A percentile compares a stretch with the other conserved stretches of the same genome.
Evolutionary conservation across 441 rosid genomes (phyloP).

Genomic region (Populus trichocarpa): DNA sequence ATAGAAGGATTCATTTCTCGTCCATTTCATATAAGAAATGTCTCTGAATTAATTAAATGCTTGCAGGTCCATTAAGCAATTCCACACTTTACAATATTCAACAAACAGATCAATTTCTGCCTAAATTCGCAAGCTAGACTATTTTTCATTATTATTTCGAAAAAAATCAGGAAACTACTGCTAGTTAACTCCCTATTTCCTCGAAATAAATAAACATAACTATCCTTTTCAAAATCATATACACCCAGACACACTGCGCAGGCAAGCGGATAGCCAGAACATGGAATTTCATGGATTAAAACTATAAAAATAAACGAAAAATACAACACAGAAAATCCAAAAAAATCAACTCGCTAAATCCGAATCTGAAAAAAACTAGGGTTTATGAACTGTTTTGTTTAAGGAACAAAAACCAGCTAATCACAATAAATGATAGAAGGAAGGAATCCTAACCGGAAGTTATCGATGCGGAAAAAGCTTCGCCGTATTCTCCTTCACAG

Average conservation of each 20-base stretch:
- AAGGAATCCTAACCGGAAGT: neutral
- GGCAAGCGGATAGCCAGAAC: neutral
- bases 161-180: neutral
- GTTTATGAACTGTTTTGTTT: conserved; percentile 1
- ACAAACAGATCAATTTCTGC: neutral
- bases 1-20: neutral
- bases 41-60: neutral
- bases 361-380: conserved; percentile 3
- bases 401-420: neutral
- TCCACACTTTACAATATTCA: neutral
- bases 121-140: neutral
- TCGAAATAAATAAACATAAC: neutral
- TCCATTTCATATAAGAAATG: neutral
- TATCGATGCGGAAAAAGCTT: neutral
- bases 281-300: neutral
- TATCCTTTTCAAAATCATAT: neutral
- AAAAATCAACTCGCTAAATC: neutral
- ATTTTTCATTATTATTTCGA: neutral
- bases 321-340: too few species aligned
- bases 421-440: neutral
- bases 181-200: neutral
- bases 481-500: neutral
- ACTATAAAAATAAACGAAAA: neutral
- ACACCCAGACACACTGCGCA: neutral
- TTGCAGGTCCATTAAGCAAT: neutral